These are phyloP conservation scores for Aspergillus sp. DNA, from an alignment of 2,329 filamentous ascomycete species.

Conservation along the genomic window DNA sequence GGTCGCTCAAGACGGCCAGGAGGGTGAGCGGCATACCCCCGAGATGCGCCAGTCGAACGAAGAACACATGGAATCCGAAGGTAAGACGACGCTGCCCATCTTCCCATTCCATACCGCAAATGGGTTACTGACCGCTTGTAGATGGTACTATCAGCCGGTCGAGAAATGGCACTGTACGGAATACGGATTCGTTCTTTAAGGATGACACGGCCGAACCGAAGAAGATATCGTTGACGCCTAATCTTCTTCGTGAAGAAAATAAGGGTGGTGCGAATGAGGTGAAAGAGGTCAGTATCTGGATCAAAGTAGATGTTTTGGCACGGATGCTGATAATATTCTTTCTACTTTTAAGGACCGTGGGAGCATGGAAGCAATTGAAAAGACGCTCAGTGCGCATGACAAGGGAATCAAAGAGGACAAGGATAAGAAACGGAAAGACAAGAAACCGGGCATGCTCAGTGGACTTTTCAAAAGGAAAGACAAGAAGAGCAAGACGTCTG, in stretches of 20 bases:
- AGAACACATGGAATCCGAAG: conserved; percentile 51
- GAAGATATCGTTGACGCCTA: conserved; percentile 94
- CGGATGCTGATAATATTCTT: conserved; percentile 14
- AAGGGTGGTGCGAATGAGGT: conserved; percentile 18
- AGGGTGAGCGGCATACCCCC: conserved; percentile 22
- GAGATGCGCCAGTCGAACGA: conserved; percentile 51
- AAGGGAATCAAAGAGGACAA: conserved; percentile 53
- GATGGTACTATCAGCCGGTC: conserved; percentile 46
- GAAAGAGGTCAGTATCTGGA: conserved; percentile 29
- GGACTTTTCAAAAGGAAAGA: conserved; percentile 61
- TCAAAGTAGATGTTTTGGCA: not conserved
- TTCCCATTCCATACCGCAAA: not conserved
- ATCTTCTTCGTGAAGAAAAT: conserved; percentile 73
- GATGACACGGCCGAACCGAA: conserved; percentile 92
- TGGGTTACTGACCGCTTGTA: conserved; percentile 12
- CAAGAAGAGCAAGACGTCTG: conserved; percentile 46
- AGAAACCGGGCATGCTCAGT: conserved; percentile 64
- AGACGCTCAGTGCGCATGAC: conserved; percentile 46
- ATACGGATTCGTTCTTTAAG: conserved; percentile 95
- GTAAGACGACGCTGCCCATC: conserved; percentile 16
- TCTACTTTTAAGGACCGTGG: conserved; percentile 45
- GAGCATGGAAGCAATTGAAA: conserved; percentile 71
- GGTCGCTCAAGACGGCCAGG: conserved; percentile 13
- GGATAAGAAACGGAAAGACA: conserved; percentile 65
- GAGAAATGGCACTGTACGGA: conserved; percentile 76